Evolutionary conservation across 495 filamentous ascomycete species (phyloP).

Genomic region (Aspergillus indologenus): DNA sequence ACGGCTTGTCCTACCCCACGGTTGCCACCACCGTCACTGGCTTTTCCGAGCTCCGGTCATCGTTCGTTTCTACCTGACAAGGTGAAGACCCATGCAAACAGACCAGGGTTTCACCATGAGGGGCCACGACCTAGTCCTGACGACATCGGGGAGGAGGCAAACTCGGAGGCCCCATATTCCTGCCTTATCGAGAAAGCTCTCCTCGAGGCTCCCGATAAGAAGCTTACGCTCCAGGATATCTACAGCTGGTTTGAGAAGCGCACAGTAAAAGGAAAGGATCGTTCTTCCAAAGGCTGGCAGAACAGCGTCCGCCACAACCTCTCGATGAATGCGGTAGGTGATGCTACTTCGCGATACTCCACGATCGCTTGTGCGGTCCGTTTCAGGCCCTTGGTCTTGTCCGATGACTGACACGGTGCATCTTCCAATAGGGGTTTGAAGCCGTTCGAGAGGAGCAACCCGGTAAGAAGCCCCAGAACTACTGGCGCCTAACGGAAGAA

Average conservation of each 20-base stretch:
- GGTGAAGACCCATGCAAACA: constrained; percentile 15
- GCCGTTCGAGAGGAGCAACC: constrained; percentile 50
- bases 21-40: constrained; percentile 22
- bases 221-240: constrained; percentile 78
- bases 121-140: constrained; percentile 21
- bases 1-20: constrained; percentile 10
- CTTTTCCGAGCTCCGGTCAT: constrained; percentile 24
- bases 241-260: constrained; percentile 87
- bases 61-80: constrained; percentile 18
- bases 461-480: constrained; percentile 56
- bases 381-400: constrained; percentile 6
- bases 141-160: constrained; percentile 29
- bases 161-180: constrained; percentile 69
- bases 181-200: constrained; percentile 77
- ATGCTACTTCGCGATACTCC: constrained; percentile 6
- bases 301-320: constrained; percentile 97
- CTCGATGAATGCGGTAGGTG: constrained; percentile 89
- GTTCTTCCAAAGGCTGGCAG: constrained; percentile 79
- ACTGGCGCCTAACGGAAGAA: constrained; percentile 65
- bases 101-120: constrained; percentile 7
- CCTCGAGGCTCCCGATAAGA: constrained; percentile 56
- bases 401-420: constrained; percentile 8
- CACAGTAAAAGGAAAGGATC: constrained; percentile 67
- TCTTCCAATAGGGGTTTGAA: constrained; percentile 56
- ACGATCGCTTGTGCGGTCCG: constrained; percentile 3